phyloP scores from a whole-genome alignment of 495 filamentous ascomycete genomes.

The Hypoxylon crocopeplum region DNA sequence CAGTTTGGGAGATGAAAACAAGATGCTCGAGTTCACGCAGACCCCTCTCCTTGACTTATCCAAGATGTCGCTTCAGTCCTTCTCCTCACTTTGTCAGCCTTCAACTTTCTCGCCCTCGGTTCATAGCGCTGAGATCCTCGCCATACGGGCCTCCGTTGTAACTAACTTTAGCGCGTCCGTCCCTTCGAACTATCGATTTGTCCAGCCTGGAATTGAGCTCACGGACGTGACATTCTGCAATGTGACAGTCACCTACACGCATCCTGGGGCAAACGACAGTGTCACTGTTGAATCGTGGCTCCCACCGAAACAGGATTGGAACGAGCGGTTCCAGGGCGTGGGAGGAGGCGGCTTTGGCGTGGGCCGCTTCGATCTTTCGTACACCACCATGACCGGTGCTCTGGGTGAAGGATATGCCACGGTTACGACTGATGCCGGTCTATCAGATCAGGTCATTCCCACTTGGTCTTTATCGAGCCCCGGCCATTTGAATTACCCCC shows the following conservation, averaged over 20 bases:
- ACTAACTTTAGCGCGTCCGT: background rate
- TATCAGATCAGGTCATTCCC: conserved; percentile 14
- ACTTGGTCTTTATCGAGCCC: conserved; percentile 37
- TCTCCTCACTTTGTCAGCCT: background rate
- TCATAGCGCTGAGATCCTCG: conserved; percentile 1
- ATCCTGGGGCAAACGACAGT: conserved; percentile 47
- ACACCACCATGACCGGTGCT: conserved; percentile 30
- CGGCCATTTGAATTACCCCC: conserved; percentile 37
- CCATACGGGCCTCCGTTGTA: conserved; percentile 1
- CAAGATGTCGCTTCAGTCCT: too few species aligned
- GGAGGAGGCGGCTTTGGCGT: conserved; percentile 51
- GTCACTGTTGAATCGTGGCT: conserved; percentile 47
- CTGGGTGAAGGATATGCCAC: conserved; percentile 42
- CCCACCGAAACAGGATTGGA: conserved; percentile 45
- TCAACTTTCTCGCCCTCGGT: conserved; percentile 3
- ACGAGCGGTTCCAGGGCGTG: conserved; percentile 46
- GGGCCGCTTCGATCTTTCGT: conserved; percentile 21
- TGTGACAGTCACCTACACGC: conserved; percentile 54
- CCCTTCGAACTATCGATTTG: background rate
- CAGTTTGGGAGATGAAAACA: too few species aligned
- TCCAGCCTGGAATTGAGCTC: background rate
- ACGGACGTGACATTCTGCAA: conserved; percentile 49
- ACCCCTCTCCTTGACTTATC: too few species aligned
- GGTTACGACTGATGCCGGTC: conserved; percentile 40
- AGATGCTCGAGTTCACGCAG: too few species aligned